Conservation (phyloP, 106 monocot species). For the Amphibolis antarctica region DNA sequence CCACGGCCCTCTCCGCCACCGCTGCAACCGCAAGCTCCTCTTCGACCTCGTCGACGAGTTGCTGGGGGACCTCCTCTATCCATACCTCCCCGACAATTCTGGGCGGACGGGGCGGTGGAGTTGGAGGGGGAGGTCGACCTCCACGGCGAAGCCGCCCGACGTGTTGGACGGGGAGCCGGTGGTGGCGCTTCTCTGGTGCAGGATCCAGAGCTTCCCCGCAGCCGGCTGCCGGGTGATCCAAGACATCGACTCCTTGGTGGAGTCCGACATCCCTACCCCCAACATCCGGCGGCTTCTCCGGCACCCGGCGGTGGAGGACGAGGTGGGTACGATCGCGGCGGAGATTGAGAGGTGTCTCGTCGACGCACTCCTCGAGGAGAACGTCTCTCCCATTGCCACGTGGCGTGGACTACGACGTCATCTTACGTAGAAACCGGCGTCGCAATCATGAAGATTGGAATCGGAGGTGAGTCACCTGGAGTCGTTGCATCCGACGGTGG, state of each 20-base stretch:
- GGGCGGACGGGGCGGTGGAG: too few species aligned
- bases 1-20: constrained; percentile 24
- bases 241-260: constrained; percentile 46
- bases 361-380: constrained; percentile 25
- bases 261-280: constrained; percentile 26
- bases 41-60: constrained; percentile 73
- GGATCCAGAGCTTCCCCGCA: constrained; percentile 32
- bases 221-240: constrained; percentile 33
- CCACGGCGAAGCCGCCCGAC: background rate
- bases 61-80: constrained; percentile 25
- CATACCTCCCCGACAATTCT: background rate
- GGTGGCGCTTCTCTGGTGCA: constrained; percentile 24
- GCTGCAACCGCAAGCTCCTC: constrained; percentile 75
- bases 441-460: too few species aligned
- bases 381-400: background rate
- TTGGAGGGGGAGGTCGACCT: background rate
- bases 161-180: constrained; percentile 10
- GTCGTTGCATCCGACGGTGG: too few species aligned
- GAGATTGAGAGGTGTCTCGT: constrained; percentile 34
- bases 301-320: constrained; percentile 39
- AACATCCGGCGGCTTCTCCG: constrained; percentile 24
- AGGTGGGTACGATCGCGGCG: constrained; percentile 21
- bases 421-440: too few species aligned
- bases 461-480: too few species aligned
- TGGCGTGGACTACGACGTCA: too few species aligned